Conservation (phyloP, 345 rosid species). For the Hirschfeldia incana region DNA sequence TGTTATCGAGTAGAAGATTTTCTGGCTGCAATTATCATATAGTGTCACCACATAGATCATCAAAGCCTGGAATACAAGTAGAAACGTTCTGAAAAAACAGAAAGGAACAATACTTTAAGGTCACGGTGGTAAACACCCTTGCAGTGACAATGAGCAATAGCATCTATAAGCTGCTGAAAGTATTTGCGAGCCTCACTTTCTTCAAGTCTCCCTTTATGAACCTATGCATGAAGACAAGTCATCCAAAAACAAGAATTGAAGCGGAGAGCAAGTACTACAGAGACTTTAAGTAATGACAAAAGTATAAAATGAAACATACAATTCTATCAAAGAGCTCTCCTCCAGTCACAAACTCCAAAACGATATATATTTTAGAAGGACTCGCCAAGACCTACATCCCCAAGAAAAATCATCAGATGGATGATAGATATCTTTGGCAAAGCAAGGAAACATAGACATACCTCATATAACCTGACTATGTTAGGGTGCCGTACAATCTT, state of each 20-base stretch:
- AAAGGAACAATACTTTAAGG: constrained; percentile 55
- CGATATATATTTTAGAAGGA: constrained; percentile 72
- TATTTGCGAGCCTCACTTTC: constrained; percentile 72
- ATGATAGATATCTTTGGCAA: not conserved
- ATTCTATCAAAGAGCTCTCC: constrained; percentile 88
- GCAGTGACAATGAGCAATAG: constrained; percentile 79
- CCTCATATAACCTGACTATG: constrained; percentile 85
- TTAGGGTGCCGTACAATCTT: constrained; percentile 87
- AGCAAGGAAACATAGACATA: constrained; percentile 21
- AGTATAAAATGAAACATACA: constrained; percentile 45
- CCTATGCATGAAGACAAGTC: constrained; percentile 43
- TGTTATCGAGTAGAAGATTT: constrained; percentile 71
- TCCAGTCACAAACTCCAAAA: constrained; percentile 88
- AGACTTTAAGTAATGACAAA: not conserved
- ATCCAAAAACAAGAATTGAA: not conserved
- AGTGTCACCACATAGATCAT: not conserved
- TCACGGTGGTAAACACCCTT: constrained; percentile 96
- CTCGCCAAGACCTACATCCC: constrained; percentile 70
- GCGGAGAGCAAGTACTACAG: not conserved
- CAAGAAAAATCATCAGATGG: not conserved
- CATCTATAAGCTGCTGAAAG: constrained; percentile 95
- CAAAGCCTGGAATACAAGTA: constrained; percentile 29
- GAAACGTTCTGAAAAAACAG: not conserved
- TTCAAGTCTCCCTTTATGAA: constrained; percentile 62
- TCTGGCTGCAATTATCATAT: constrained; percentile 63